A percentile compares a stretch with the other conserved stretches of the same genome.
Evolutionary conservation across 495 filamentous ascomycete genomes (phyloP).

Genomic region (Neurospora sp.): DNA sequence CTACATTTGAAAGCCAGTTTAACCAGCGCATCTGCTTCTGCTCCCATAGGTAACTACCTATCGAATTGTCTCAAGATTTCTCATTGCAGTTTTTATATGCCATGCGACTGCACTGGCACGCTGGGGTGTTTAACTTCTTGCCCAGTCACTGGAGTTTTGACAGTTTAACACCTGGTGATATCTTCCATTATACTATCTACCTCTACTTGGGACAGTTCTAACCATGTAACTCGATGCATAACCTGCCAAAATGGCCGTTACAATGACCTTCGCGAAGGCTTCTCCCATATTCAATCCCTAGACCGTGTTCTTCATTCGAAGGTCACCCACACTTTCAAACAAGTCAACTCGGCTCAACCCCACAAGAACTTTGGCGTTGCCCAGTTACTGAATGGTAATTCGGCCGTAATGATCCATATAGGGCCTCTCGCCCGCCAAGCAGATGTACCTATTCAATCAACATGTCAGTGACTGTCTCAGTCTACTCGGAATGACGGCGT

Average conservation of each 20-base stretch:
- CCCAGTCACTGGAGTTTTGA: too few species aligned
- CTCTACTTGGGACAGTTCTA: background rate
- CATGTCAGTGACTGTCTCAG: background rate
- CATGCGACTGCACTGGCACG: background rate
- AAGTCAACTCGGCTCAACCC: background rate
- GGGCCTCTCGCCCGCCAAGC: background rate
- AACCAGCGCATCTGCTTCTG: background rate
- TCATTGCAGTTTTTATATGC: background rate
- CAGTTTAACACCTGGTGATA: background rate
- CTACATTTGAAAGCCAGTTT: background rate
- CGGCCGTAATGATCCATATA: background rate
- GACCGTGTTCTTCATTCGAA: background rate
- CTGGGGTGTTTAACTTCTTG: background rate
- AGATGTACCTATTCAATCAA: background rate
- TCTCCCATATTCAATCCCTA: background rate
- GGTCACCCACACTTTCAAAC: background rate
- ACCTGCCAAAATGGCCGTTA: background rate
- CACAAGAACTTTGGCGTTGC: background rate
- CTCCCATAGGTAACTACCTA: background rate
- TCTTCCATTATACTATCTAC: background rate
- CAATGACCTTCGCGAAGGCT: background rate
- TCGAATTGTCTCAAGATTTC: background rate
- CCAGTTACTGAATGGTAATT: background rate
- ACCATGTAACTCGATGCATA: background rate
- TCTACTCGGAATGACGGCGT: background rate